Evolutionary conservation across 2,329 filamentous ascomycete genomes (phyloP), one percentile per base, ranked within the genome.

Genomic region (Apiospora sp.): DNA sequence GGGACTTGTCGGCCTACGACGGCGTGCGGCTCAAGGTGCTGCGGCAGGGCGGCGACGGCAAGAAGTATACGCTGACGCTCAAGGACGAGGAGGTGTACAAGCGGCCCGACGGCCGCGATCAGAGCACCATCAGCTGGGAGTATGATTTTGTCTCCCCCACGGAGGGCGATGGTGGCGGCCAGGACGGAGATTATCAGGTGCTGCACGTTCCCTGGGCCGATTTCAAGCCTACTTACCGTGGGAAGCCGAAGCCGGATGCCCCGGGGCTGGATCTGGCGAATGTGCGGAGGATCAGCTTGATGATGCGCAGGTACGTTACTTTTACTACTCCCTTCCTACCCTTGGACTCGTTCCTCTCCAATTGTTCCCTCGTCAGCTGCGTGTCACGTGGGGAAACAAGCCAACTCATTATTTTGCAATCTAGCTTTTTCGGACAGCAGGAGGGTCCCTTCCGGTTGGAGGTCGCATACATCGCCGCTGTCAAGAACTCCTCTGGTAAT

Each of bases 401-500:
- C 71, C 51, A 78, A 82, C 70, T 82, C 72, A 71, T 70, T 70
- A 46, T 37, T 37, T 37, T 30, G 46, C 5, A 4, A 22, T 48
- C 0, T 22, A 94, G 93, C 81, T 95, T 94, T 84, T 95, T 95
- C 76, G 93, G 91, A 12, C 83, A 87, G 0, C 93, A 95, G 81
- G 85, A 93, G 74, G 93, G 93, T 3, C 84, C 90, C 4, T 95
- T 95, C 76, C 85, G 84, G 3, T 79, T 93, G 5, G 83, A 85
- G 1, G 81, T 93, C 72, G 81, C 81, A 43, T 89, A 88, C 1
- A 88, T 92, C 72, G 85, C 87, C 16, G 89, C 87, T 2, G 27
- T 61, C 34, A 64, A 27, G n/a, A 44, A 30, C 34, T 10, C 58
- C 58, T 14, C 58, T 64, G 10, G 10, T n/a, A 64, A 64, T 13